Conservation (phyloP, 2,329 filamentous ascomycete species). For the Cytospora chrysosperma region DNA sequence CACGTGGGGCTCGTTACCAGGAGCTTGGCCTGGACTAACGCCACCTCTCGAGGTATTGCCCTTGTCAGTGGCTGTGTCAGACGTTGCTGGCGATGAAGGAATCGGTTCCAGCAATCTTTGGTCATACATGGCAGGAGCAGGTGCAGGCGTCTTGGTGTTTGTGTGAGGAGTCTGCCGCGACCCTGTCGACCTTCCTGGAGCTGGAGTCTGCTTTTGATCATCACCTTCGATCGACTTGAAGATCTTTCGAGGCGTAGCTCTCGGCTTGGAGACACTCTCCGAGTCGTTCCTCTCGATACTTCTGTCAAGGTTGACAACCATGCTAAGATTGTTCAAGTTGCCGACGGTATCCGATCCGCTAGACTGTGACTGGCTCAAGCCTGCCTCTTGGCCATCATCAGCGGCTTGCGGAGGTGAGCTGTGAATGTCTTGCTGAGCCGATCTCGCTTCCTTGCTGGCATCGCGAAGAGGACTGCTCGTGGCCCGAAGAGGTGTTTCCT, state of each 20-base stretch:
- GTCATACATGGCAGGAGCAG: neutral
- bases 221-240: neutral
- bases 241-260: neutral
- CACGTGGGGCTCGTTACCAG: neutral
- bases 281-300: slow-evolving; percentile 8
- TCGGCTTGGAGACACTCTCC: neutral
- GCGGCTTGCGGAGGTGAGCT: neutral
- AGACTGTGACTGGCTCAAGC: neutral
- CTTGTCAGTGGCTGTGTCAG: neutral
- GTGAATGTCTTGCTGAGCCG: neutral
- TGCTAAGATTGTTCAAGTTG: slow-evolving; percentile 16
- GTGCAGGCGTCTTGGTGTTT: neutral
- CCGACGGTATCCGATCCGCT: neutral
- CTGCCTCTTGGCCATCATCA: neutral
- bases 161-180: neutral
- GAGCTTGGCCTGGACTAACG: neutral
- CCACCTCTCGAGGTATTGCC: neutral
- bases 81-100: slow-evolving; percentile 8
- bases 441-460: neutral
- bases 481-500: neutral
- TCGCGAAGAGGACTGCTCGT: neutral
- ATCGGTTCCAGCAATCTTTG: slow-evolving; percentile 1
- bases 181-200: neutral
- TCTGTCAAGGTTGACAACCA: slow-evolving; percentile 18
- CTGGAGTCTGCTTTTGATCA: neutral